phyloP scores from a whole-genome alignment of 129 eudicot species.

The Calendula officinalis region DNA sequence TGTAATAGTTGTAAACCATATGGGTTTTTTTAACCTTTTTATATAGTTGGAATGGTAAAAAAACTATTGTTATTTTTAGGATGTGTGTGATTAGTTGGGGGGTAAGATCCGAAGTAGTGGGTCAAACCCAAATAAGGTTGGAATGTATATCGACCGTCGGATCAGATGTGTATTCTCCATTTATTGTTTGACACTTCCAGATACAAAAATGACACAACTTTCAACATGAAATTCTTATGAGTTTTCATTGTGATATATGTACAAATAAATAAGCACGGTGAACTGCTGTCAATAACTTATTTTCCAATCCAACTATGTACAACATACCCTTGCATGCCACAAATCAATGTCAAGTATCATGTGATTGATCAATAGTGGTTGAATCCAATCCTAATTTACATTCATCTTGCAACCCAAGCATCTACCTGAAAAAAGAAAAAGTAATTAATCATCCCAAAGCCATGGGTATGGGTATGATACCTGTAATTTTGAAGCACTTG shows the following conservation, averaged over 20 bases:
- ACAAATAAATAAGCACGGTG: slow-evolving; percentile 3
- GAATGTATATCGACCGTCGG: slow-evolving; percentile 20
- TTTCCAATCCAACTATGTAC: slow-evolving; percentile 13
- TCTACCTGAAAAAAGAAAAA: slow-evolving; percentile 48
- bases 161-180: background rate
- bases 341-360: slow-evolving; percentile 13
- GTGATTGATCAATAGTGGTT: slow-evolving; percentile 10
- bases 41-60: background rate
- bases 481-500: slow-evolving; percentile 73
- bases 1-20: slow-evolving; percentile 8
- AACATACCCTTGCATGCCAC: slow-evolving; percentile 1
- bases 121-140: slow-evolving; percentile 12
- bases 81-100: slow-evolving; percentile 13
- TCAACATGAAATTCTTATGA: slow-evolving; percentile 14
- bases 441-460: too few relatives aligned
- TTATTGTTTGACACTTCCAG: background rate
- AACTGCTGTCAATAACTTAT: slow-evolving; percentile 12
- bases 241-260: slow-evolving; percentile 18
- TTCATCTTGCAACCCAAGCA: slow-evolving; percentile 73
- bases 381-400: slow-evolving; percentile 39
- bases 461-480: slow-evolving; percentile 27
- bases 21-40: slow-evolving; percentile 1
- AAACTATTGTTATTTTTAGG: slow-evolving; percentile 11
- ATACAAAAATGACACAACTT: slow-evolving; percentile 12
- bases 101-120: slow-evolving; percentile 33